Evolutionary conservation across 768 basidiomycete species (phyloP).

Genomic region (Xerocomus potaroensis): DNA sequence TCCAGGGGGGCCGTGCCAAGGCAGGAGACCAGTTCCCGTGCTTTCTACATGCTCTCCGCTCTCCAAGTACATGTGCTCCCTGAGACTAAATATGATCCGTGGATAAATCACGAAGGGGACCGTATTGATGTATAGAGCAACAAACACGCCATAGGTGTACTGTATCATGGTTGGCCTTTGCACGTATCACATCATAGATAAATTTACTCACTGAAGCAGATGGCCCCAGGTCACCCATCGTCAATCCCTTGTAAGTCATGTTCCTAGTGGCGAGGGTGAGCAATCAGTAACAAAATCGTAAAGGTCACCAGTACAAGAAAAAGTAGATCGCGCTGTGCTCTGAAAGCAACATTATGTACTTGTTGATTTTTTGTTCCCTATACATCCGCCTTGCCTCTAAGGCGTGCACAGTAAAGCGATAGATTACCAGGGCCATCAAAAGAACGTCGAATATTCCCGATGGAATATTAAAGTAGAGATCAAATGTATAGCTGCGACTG

Average conservation of each 20-base stretch:
- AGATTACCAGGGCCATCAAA: slow-evolving; percentile 5
- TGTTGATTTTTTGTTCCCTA: slow-evolving; percentile 3
- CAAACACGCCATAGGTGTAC: background rate
- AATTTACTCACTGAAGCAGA: background rate
- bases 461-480: slow-evolving; percentile 1
- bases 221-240: background rate
- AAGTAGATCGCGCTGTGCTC: slow-evolving; percentile 11
- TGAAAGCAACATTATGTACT: slow-evolving; percentile 8
- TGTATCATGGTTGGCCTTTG: background rate
- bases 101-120: slow-evolving; percentile 8
- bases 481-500: background rate
- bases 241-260: background rate
- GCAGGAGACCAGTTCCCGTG: too few relatives aligned
- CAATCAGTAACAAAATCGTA: background rate
- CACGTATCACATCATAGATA: too few relatives aligned
- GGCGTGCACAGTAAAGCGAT: slow-evolving; percentile 6
- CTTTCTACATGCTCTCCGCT: too few relatives aligned
- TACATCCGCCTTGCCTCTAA: slow-evolving; percentile 1
- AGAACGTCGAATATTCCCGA: slow-evolving; percentile 3
- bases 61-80: too few relatives aligned
- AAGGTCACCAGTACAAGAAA: slow-evolving; percentile 3
- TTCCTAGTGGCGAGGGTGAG: background rate
- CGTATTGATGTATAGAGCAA: background rate
- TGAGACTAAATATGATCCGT: slow-evolving; percentile 3
- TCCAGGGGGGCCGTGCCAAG: too few relatives aligned